Conservation (phyloP, 768 basidiomycete species). For the Amanita thiersii region DNA sequence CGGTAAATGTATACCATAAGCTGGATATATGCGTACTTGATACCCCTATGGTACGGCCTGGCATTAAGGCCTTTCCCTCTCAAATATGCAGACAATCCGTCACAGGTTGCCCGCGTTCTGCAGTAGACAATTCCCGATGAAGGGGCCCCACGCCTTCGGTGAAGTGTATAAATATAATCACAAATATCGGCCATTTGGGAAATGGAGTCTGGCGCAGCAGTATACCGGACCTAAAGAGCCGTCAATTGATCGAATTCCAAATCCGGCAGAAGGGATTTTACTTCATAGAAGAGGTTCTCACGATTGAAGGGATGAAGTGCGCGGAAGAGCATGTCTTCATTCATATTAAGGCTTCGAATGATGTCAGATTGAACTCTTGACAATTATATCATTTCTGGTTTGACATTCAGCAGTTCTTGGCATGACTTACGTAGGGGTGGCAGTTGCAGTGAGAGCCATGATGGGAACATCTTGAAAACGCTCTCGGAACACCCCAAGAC, state of each 20-base stretch:
- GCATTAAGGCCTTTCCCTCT: constrained; percentile 58
- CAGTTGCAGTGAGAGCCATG: constrained; percentile 84
- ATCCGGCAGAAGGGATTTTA: constrained; percentile 15
- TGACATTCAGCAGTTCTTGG: not conserved
- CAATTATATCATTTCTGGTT: not conserved
- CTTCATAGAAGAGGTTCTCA: constrained; percentile 76
- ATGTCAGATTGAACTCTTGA: constrained; percentile 71
- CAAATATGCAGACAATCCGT: constrained; percentile 59
- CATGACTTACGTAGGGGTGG: constrained; percentile 51
- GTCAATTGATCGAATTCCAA: not conserved
- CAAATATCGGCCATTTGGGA: constrained; percentile 57
- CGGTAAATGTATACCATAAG: not conserved
- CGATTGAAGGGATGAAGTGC: constrained; percentile 80
- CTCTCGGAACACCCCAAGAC: constrained; percentile 61
- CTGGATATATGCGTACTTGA: constrained; percentile 31
- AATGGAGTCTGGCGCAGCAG: constrained; percentile 39
- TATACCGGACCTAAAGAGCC: constrained; percentile 51
- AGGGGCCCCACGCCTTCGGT: constrained; percentile 46
- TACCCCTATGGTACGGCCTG: constrained; percentile 68
- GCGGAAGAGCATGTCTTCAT: constrained; percentile 42
- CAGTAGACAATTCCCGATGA: constrained; percentile 78
- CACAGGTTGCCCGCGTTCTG: constrained; percentile 56
- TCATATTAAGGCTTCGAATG: constrained; percentile 55
- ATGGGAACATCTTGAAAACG: constrained; percentile 66
- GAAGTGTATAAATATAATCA: constrained; percentile 57